Evolutionary conservation across 2,329 filamentous ascomycete genomes (phyloP).

Genomic region (Alternaria sp.): DNA sequence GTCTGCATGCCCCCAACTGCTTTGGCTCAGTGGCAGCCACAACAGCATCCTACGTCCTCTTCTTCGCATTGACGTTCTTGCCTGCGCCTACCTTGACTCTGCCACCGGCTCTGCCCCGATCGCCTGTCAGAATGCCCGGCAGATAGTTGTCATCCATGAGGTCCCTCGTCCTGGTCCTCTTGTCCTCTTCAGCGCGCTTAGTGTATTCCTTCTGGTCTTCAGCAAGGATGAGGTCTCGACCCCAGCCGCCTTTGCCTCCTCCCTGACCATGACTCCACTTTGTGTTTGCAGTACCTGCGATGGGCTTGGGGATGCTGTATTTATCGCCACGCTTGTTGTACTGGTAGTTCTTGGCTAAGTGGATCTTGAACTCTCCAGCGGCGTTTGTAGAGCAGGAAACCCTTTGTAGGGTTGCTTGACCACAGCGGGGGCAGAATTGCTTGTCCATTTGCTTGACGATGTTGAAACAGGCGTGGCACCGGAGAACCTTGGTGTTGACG

Average conservation of each 20-base stretch:
- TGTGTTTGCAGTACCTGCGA: slow-evolving; percentile 79
- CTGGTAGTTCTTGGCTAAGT: slow-evolving; percentile 94
- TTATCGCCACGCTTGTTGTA: slow-evolving; percentile 93
- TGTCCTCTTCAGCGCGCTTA: slow-evolving; percentile 67
- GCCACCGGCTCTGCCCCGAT: slow-evolving; percentile 69
- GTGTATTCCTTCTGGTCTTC: slow-evolving; percentile 97
- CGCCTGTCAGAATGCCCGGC: slow-evolving; percentile 82
- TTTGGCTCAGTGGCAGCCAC: not conserved
- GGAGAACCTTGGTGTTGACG: slow-evolving; percentile 86
- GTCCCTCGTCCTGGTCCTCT: slow-evolving; percentile 74
- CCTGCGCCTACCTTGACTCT: slow-evolving; percentile 84
- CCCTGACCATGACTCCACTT: slow-evolving; percentile 66
- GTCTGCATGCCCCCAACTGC: not conserved
- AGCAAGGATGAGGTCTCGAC: slow-evolving; percentile 79
- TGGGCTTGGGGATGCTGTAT: slow-evolving; percentile 91
- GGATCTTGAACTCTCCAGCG: slow-evolving; percentile 80
- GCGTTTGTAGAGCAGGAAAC: slow-evolving; percentile 85
- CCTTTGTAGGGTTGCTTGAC: slow-evolving; percentile 83
- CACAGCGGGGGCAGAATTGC: slow-evolving; percentile 93
- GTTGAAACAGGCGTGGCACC: slow-evolving; percentile 82
- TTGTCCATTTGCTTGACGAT: slow-evolving; percentile 82
- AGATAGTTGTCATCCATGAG: slow-evolving; percentile 96
- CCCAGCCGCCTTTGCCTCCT: slow-evolving; percentile 89
- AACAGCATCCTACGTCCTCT: slow-evolving; percentile 52
- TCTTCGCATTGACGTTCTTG: slow-evolving; percentile 81